Evolutionary conservation across 2,329 filamentous ascomycete species (phyloP).

Genomic region (Trichoderma atroviride): DNA sequence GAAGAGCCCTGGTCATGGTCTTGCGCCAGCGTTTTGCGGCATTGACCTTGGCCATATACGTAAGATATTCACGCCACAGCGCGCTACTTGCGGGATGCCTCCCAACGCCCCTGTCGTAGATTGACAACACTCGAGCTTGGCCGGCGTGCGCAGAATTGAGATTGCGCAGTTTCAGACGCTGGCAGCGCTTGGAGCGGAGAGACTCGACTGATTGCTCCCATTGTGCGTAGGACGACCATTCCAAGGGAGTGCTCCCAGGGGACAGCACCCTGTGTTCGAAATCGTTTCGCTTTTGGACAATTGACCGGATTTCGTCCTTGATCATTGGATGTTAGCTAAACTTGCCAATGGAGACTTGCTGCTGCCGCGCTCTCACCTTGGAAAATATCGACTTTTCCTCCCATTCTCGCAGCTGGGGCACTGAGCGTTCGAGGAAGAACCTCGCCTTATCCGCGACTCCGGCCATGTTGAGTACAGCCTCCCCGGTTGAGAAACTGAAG

Average conservation of each 20-base stretch:
- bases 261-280: conserved; percentile 91
- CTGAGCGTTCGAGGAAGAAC: conserved; percentile 89
- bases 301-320: conserved; percentile 84
- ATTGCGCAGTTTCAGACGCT: conserved; percentile 74
- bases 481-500: conserved; percentile 4
- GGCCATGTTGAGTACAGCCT: conserved; percentile 61
- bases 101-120: conserved; percentile 82
- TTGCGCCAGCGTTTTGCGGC: conserved; percentile 67
- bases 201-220: conserved; percentile 72
- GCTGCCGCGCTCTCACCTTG: conserved; percentile 54
- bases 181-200: conserved; percentile 79
- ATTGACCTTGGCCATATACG: conserved; percentile 72
- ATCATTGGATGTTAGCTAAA: neutral
- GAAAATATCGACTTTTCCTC: conserved; percentile 90
- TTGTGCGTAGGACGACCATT: conserved; percentile 82
- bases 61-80: conserved; percentile 89
- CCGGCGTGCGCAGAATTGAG: conserved; percentile 68
- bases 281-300: conserved; percentile 87
- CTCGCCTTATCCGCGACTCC: conserved; percentile 90
- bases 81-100: conserved; percentile 80
- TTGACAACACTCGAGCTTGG: conserved; percentile 81
- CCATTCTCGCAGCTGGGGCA: conserved; percentile 90
- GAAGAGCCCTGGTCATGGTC: conserved; percentile 68
- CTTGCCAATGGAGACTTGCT: neutral
- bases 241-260: conserved; percentile 71